Base-by-base conservation (phyloP, 1,284 basidiomycete genomes). In the Fomitopsis pinicola region DNA sequence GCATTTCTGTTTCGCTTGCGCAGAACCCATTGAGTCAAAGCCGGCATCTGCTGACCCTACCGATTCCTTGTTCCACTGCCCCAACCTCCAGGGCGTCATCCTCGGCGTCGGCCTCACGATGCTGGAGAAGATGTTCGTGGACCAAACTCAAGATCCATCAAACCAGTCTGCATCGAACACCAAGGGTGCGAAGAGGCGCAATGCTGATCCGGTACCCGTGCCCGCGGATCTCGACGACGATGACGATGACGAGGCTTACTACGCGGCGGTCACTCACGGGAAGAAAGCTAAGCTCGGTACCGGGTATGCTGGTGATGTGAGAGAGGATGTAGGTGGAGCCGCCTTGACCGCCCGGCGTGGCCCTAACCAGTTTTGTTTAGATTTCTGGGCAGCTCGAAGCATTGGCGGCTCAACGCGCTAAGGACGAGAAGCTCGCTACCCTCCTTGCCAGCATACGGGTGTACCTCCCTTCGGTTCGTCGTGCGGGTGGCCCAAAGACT, bases 41-140 rank as follows among this genome's bases (percentile, higher is more conserved):
- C 77, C 77, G 3, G 71, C 73, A 44, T 67, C 74, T 35, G 73
- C 78, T 35, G 75, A 75, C 42, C 76, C 78, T 55, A 78, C 84
- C 48, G 80, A 85, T 61, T 79, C 81, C 5, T 76, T 97, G 48
- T 92, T 95, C 71, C 94, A 97, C 74, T 97, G 94, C 72, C 82
- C 91, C 3, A 90, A 92, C 69, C 71, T 95, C 30, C 94, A 96
- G 76, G 94, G 94, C 44, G 85, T 90, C 12, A 87, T 95, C 62
- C 79, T 97, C 15, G 94, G 94, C 10, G 82, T 95, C 45, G 94
- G 94, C 8, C 82, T 95, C 45, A 85, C 85, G 28, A 90, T 90
- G 84, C 78, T 93, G 50, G 91, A 94, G 72, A 80, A 85, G 57
- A 75, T 82, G 53, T 93, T 87, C 67, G 72, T 79, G 38, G 85